phyloP scores from a whole-genome alignment of 139 green algal genomes.

The Tetraselmis chui region DNA sequence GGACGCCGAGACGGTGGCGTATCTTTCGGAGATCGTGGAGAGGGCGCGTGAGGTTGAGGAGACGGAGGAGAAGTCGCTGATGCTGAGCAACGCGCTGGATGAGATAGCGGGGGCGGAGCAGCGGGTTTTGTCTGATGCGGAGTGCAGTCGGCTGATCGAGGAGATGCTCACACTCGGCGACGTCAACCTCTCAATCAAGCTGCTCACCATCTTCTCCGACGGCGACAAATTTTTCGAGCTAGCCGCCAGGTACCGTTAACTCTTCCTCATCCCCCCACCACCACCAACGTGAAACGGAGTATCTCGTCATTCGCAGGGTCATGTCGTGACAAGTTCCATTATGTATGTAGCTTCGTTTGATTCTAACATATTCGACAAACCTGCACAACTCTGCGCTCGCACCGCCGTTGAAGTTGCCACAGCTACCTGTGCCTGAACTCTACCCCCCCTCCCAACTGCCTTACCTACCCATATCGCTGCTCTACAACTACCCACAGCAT shows the following conservation, averaged over 20 bases:
- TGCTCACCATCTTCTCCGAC: background rate
- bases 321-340: too few species aligned
- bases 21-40: background rate
- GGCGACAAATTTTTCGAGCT: background rate
- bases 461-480: too few species aligned
- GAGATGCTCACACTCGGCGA: background rate
- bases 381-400: too few species aligned
- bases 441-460: too few species aligned
- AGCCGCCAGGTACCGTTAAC: background rate
- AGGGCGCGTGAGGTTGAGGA: background rate
- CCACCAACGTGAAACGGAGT: too few species aligned
- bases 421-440: too few species aligned
- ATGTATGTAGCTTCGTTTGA: too few species aligned
- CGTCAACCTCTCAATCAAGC: background rate
- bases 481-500: too few species aligned
- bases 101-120: background rate
- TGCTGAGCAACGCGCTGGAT: background rate
- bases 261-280: too few species aligned
- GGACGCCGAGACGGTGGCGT: background rate
- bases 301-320: too few species aligned
- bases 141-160: background rate
- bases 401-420: too few species aligned
- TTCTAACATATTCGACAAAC: too few species aligned
- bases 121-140: background rate
- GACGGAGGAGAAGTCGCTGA: background rate